Base-by-base conservation (phyloP, 495 filamentous ascomycete species). In the Penicillium fimorum region DNA sequence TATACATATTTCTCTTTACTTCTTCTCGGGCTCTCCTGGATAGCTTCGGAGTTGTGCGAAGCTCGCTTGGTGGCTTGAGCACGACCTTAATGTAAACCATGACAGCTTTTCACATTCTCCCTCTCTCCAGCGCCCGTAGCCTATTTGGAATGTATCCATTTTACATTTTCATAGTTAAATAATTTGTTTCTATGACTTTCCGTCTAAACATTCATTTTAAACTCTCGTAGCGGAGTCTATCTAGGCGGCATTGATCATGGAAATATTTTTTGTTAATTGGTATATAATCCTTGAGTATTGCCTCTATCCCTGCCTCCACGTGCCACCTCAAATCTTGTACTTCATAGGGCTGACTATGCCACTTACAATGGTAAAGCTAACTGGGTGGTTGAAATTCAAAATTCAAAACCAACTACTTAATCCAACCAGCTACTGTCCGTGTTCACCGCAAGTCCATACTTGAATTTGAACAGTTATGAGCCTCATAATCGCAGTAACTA, bases 31-130 rank as follows among this genome's bases (percentile, higher is more conserved):
- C 67, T 70, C 70, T 33, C 58, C 66, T 65, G 70, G 67, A 70
- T 70, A 70, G 70, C 73, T 72, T 72, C 66, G 71, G 69, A 70
- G 69, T 68, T 68, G 65, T 67, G 70, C 65, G 71, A 73, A 72
- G 71, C 73, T 54, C 52, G 63, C 64, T 72, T 70, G 71, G 68
- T 71, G 64, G 71, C 71, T 69, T 74, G 68, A 68, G 69, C 71
- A 74, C 69, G 73, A 76, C 53, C 68, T 69, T 72, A 73, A 76
- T 74, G 73, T 76, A 76, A 76, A 69, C 71, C 70, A 73, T 74
- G 71, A 75, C 71, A 62, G 70, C 68, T 71, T 72, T 69, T 65
- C 66, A 66, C 56, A 30, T 56, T 58, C 50, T 52, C 54, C 42
- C 56, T 60, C 50, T 64, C 56, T 70, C 62, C 65, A 73, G 67